Evolutionary conservation across 2,329 filamentous ascomycete species (phyloP), one percentile per base, ranked within the genome.

Genomic region (Pseudocercospora ulei): DNA sequence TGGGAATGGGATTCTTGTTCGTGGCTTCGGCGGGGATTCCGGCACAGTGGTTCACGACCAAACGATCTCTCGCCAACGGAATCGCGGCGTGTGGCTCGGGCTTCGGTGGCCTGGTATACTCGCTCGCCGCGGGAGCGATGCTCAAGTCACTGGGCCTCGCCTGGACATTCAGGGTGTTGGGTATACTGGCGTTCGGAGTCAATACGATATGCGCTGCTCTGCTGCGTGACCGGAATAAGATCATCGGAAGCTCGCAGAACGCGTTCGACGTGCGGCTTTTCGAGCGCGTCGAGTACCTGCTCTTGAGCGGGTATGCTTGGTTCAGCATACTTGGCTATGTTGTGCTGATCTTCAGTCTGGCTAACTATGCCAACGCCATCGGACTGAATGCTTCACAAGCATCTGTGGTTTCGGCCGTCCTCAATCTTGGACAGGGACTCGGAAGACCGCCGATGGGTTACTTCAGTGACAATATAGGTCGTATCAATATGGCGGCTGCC

Each of bases 1-100:
- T 79, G 13, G 82, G 82, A 2, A 79, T 88, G 71, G 82, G 82
- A 0, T 78, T 87, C 41, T 65, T 80, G 6, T 88, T 86, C 56
- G 80, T 81, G 0, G 73, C 74, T 0, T 75, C 69, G 3, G 78
- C 80, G 2, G 73, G 73, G 20, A 72, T 85, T 7, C 67, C 80
- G 0, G 73, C 80, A 1, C 80, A 86, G 56, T 86, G 80, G 80
- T 87, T 87, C 54, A 72, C 68, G 6, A 76, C 73, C 19, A 70
- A 69, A 16, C 71, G 81, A 1, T 80, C 75, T 17, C 67, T 86
- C 8, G 80, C 81, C 7, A 84, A 81, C 46, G 76, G 79, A 1
- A 68, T 82, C 11, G 67, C 72, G 0, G 73, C 80, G 1, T 71
- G 73, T n/a, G 83, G 82, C 1, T 78, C 74, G 9, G 82, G 82